Conservation (phyloP, 1,139 yeast species). For the Geotrichum siamense region DNA sequence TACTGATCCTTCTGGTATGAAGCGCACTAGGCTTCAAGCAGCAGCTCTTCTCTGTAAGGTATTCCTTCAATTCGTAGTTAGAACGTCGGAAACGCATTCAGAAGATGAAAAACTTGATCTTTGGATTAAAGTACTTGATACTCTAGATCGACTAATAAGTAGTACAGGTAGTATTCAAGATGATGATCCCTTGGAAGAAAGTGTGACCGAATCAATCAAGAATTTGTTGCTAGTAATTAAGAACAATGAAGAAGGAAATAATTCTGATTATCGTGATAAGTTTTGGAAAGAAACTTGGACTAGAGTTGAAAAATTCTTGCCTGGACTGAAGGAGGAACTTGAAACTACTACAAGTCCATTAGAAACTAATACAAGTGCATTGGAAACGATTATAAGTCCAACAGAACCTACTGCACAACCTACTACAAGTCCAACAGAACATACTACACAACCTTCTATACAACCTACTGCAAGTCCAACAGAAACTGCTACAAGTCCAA, state of each 20-base stretch:
- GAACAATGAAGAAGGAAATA: slow-evolving; percentile 35
- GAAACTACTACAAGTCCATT: slow-evolving; percentile 5
- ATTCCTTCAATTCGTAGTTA: slow-evolving; percentile 51
- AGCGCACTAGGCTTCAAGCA: slow-evolving; percentile 57
- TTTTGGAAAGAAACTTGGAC: slow-evolving; percentile 42
- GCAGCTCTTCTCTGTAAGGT: slow-evolving; percentile 63
- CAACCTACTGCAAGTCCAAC: neutral
- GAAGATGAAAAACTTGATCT: slow-evolving; percentile 34
- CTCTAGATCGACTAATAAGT: slow-evolving; percentile 43
- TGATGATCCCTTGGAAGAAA: slow-evolving; percentile 40
- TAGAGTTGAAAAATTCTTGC: slow-evolving; percentile 41
- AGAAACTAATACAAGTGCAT: neutral
- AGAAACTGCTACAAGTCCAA: too few species aligned
- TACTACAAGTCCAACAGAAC: neutral
- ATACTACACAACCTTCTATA: neutral
- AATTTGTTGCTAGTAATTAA: slow-evolving; percentile 46
- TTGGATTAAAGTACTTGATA: slow-evolving; percentile 43
- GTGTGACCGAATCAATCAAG: slow-evolving; percentile 56
- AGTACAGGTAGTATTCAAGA: slow-evolving; percentile 22
- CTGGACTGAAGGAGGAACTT: slow-evolving; percentile 38
- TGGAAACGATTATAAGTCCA: neutral
- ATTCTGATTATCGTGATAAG: slow-evolving; percentile 26
- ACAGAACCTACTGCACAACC: neutral
- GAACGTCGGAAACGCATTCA: slow-evolving; percentile 31
- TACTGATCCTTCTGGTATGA: slow-evolving; percentile 59